Percentiles rank a stretch among this genome's conserved stretches.
These are phyloP conservation scores for Chlamydomonas eustigma DNA, from an alignment of 139 green algal species.

Conservation along the genomic window DNA sequence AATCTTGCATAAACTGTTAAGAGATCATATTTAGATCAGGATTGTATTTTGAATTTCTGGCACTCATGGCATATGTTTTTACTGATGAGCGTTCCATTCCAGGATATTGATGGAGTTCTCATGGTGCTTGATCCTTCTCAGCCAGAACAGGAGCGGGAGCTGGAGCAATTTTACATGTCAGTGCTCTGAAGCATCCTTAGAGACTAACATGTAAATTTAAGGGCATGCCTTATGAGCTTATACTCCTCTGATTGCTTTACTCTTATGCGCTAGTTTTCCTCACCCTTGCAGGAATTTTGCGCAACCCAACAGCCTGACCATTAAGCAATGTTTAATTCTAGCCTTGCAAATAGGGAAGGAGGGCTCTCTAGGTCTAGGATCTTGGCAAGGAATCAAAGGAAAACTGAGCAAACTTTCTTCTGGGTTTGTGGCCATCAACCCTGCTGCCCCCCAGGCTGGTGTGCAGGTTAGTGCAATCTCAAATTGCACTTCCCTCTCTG, in stretches of 20 bases:
- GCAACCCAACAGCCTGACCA: conserved; percentile 51
- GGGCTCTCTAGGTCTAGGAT: conserved; percentile 21
- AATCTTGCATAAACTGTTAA: too few relatives aligned
- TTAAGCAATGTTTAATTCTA: conserved; percentile 55
- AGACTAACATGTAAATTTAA: neutral
- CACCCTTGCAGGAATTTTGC: conserved; percentile 42
- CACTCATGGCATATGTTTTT: neutral
- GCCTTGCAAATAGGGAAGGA: conserved; percentile 42
- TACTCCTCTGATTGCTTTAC: too few relatives aligned
- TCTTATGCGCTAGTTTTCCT: too few relatives aligned
- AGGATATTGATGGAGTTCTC: conserved; percentile 54
- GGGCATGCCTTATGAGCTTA: too few relatives aligned
- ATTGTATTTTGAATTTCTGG: neutral
- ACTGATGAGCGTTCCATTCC: neutral
- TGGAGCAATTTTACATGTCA: conserved; percentile 46
- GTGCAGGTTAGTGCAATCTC: conserved; percentile 22
- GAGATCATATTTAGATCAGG: neutral
- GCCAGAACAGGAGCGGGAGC: conserved; percentile 46
- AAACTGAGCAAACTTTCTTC: conserved; percentile 45
- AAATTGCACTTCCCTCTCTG: neutral
- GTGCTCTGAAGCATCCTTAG: conserved; percentile 25
- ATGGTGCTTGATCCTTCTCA: conserved; percentile 42
- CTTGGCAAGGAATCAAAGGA: conserved; percentile 40
- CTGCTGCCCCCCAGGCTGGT: conserved; percentile 21
- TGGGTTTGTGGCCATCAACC: conserved; percentile 36